phyloP scores from a whole-genome alignment of 305 asterid genomes.

The Lippia alba region DNA sequence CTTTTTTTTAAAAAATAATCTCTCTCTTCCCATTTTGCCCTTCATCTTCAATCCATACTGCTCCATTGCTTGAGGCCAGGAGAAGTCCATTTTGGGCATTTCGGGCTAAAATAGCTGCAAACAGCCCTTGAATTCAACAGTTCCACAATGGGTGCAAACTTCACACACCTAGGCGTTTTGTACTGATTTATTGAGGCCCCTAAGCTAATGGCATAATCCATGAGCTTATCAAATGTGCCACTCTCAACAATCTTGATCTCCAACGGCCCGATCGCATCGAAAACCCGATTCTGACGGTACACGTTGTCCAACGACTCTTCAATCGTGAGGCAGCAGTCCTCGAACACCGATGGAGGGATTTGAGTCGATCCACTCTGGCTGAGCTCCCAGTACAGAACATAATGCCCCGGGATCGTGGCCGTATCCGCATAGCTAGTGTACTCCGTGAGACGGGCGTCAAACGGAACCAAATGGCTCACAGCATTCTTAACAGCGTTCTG shows the following conservation, averaged over 20 bases:
- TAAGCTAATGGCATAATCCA: constrained; percentile 78
- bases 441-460: constrained; percentile 62
- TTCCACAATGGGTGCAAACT: constrained; percentile 78
- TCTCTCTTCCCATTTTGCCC: background rate
- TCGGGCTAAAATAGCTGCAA: constrained; percentile 70
- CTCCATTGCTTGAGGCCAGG: constrained; percentile 80
- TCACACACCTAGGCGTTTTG: constrained; percentile 88
- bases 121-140: constrained; percentile 65
- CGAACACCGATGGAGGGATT: constrained; percentile 76
- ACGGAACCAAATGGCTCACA: constrained; percentile 55
- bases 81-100: constrained; percentile 74
- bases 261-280: constrained; percentile 76
- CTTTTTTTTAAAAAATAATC: background rate
- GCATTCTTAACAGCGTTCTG: constrained; percentile 83
- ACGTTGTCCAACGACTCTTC: constrained; percentile 86
- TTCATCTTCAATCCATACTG: constrained; percentile 42
- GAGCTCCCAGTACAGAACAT: constrained; percentile 80
- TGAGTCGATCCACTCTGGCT: constrained; percentile 49
- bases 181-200: constrained; percentile 97
- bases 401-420: constrained; percentile 68
- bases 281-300: constrained; percentile 75
- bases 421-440: constrained; percentile 87
- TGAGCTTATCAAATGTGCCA: constrained; percentile 86
- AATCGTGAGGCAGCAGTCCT: constrained; percentile 77
- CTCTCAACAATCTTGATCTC: constrained; percentile 82